A percentile compares a stretch with the other conserved stretches of the same genome.
These are phyloP conservation scores for Deinandra increscens DNA, from an alignment of 129 eudicot genomes.

Conservation along the genomic window DNA sequence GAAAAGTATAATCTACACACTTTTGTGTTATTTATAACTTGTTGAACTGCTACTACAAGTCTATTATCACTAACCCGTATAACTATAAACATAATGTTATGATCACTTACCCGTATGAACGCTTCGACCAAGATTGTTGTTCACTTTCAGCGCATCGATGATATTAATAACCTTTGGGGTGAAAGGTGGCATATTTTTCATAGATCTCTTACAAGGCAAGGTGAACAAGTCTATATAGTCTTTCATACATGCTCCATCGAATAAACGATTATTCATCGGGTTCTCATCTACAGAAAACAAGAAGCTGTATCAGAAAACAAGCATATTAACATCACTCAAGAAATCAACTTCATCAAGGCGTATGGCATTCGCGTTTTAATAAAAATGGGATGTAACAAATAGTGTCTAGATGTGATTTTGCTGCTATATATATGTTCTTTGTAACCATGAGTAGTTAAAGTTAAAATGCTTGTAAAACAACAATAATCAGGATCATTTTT, in stretches of 20 bases:
- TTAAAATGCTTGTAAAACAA: background rate
- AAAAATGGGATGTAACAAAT: background rate
- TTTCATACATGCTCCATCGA: constrained; percentile 40
- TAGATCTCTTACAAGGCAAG: constrained; percentile 34
- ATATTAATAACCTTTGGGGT: constrained; percentile 61
- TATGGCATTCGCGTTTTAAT: background rate
- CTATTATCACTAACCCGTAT: background rate
- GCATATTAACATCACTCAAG: background rate
- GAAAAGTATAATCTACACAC: background rate
- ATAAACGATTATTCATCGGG: constrained; percentile 34
- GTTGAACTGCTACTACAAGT: background rate
- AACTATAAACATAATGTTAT: background rate
- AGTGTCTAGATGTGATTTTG: background rate
- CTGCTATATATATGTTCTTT: background rate
- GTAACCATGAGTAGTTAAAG: too few species aligned
- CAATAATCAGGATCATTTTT: background rate
- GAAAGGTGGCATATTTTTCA: constrained; percentile 38
- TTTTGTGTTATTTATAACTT: background rate
- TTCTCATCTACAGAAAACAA: constrained; percentile 45
- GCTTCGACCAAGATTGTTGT: constrained; percentile 92
- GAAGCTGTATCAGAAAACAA: constrained; percentile 6
- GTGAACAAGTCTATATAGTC: constrained; percentile 48
- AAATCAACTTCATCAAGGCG: background rate
- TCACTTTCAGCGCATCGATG: constrained; percentile 74
- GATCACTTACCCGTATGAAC: constrained; percentile 55